phyloP scores from a whole-genome alignment of 371 early-diverging fungal genomes.

The Apophysomyces trapeziformis region DNA sequence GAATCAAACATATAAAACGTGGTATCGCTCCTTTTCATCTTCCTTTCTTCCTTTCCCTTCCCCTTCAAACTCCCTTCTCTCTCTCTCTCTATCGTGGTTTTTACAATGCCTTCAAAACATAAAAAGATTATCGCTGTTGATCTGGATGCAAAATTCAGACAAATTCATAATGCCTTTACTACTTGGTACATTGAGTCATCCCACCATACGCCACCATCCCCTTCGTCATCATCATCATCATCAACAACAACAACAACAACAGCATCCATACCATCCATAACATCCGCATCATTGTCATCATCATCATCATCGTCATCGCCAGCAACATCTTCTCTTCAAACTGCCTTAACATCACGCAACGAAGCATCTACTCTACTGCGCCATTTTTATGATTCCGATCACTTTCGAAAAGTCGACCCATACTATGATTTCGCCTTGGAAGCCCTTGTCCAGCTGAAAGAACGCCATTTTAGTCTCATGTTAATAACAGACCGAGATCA shows the following conservation, averaged over 20 bases:
- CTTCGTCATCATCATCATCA: constrained; percentile 17
- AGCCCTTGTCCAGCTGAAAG: constrained; percentile 55
- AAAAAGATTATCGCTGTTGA: constrained; percentile 57
- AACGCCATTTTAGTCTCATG: constrained; percentile 50
- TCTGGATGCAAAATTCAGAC: constrained; percentile 56
- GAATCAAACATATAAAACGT: no score
- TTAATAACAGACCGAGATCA: constrained; percentile 58
- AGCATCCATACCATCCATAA: no score
- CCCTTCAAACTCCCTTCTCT: constrained; percentile 7
- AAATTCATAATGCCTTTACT: constrained; percentile 44
- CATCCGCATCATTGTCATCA: no score
- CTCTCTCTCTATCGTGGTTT: neutral
- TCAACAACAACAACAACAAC: neutral
- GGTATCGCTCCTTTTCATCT: neutral
- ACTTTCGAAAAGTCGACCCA: constrained; percentile 53
- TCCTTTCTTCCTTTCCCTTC: neutral
- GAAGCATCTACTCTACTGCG: constrained; percentile 51
- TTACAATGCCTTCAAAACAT: constrained; percentile 20
- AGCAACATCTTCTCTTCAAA: constrained; percentile 38
- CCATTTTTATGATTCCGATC: constrained; percentile 51
- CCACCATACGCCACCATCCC: no score
- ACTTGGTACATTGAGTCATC: constrained; percentile 54
- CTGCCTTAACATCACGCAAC: constrained; percentile 53
- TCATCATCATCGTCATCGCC: constrained; percentile 8
- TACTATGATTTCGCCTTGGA: constrained; percentile 56